Evolutionary conservation across 371 early-diverging fungal species (phyloP), one percentile per base, ranked within the genome.

Genomic region (Mortierella sp.): DNA sequence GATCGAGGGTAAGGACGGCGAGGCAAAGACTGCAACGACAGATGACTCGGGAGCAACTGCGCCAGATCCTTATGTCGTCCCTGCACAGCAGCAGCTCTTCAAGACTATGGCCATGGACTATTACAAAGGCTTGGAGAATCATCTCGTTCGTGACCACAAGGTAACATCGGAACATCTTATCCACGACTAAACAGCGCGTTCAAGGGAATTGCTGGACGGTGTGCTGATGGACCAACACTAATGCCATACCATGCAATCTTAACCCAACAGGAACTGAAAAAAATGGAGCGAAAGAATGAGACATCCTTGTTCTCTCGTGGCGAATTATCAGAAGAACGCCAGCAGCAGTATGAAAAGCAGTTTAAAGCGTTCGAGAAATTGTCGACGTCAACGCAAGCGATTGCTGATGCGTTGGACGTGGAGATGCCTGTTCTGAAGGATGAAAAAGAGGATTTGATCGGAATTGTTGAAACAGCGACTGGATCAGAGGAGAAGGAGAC

Each of bases 281-380:
- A 88, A 60, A 80, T 92, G 59, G 94, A 95, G 34, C 84, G 87
- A 49, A 85, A 82, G 26, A 94, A 94, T 55, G 88, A 94, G 50
- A 93, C 96, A 54, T 85, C 82, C 9, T 82, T 92, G 34, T 94
- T 96, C 66, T 84, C 91, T 17, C 87, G 92, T 26, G 97, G 97
- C 17, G 91, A 92, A 34, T 79, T 96, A 6, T 86, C 89, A 9
- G 95, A 95, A 27, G 96, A 94, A 27, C 86, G 86, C 12, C 91
- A 94, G 64, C 92, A 93, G 55, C 82, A 86, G 53, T 89, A 86
- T 46, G 94, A 95, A 72, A 91, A 91, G 44, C 84, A 83, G 11
- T 64, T 83, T 37, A 92, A 92, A 44, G 73, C 83, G 0, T 92
- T 91, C 78, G 94, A 95, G 52, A 92, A 92, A 70, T 72, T 79